Conservation (phyloP, 148 eudicot genomes). For the Arbutus unedo region DNA sequence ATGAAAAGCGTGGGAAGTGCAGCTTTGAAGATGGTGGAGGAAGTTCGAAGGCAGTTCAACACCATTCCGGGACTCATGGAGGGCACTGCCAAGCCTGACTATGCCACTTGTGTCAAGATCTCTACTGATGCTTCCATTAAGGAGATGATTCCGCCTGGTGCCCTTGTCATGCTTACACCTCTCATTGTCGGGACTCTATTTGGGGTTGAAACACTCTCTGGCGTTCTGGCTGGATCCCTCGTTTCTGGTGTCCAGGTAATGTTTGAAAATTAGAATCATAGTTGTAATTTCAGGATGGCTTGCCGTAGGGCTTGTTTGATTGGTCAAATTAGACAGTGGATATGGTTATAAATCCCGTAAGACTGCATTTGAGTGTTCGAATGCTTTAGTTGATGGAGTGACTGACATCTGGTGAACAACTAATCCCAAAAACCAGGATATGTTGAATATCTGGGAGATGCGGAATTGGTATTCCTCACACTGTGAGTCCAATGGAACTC, state of each 20-base stretch:
- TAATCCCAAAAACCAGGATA: background rate
- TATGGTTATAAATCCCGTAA: background rate
- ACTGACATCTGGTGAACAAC: background rate
- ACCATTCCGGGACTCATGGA: slow-evolving; percentile 51
- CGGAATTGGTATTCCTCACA: background rate
- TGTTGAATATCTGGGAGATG: background rate
- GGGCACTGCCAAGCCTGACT: slow-evolving; percentile 42
- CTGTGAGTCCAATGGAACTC: background rate
- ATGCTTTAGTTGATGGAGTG: background rate
- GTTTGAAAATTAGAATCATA: background rate
- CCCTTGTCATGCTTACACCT: slow-evolving; percentile 53
- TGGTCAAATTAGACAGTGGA: background rate
- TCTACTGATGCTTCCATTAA: slow-evolving; percentile 55
- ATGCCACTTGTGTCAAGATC: slow-evolving; percentile 51
- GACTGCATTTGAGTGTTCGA: background rate
- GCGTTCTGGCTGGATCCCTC: slow-evolving; percentile 51
- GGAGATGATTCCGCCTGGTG: slow-evolving; percentile 59
- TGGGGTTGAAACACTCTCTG: slow-evolving; percentile 52
- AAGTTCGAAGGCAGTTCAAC: slow-evolving; percentile 51
- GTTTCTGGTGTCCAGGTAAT: slow-evolving; percentile 58
- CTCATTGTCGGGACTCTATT: slow-evolving; percentile 45
- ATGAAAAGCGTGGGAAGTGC: slow-evolving; percentile 55
- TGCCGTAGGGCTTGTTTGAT: background rate
- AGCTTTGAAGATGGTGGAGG: slow-evolving; percentile 56
- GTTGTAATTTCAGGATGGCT: slow-evolving; percentile 1